Evolutionary conservation across 1,284 basidiomycete genomes (phyloP), one percentile per base, ranked within the genome.

Genomic region (Mycena citricolor): DNA sequence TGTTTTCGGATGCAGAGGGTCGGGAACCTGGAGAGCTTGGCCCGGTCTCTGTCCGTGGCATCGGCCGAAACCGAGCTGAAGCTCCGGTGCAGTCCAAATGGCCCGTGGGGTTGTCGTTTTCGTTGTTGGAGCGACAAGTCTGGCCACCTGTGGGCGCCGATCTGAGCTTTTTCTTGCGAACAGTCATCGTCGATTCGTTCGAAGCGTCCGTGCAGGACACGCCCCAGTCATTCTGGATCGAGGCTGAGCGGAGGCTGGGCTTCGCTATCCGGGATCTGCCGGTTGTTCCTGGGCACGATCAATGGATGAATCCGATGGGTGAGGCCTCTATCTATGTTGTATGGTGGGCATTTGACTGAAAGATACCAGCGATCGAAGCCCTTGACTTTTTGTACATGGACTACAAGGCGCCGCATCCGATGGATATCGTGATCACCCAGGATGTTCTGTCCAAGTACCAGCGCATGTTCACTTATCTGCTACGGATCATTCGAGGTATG

Each of bases 91-190:
- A 56, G 55, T n/a, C 62, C 64, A 68, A 69, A 17, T 85, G 83
- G 81, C 79, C 83, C 0, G 76, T 92, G 5, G 91, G 90, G 1
- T 65, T 94, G 4, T 83, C 86, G 2, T 69, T 81, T 0, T 77
- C 79, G 3, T 64, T 94, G 25, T 77, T 84, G 38, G 81, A 84
- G 39, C 69, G 83, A 32, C 77, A 79, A 36, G 77, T 72, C 5
- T 94, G 90, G 90, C 90, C 91, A 0, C 90, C 91, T 4, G 84
- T 86, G 13, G 89, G 88, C 10, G 76, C 83, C 1, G 89, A 92
- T 56, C 68, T 94, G 29, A 85, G 87, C 52, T 91, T 86, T 61
- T 80, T 83, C 50, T 66, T 94, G 31, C 69, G 90, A 31, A 83
- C 83, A 0, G 88, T 90, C 5, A 86, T 90, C 49, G 77, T 89